Percentiles rank a stretch among this genome's conserved stretches.
These are phyloP conservation scores for Rhododendron williamsianum DNA, from an alignment of 148 eudicot genomes.

Conservation along the genomic window DNA sequence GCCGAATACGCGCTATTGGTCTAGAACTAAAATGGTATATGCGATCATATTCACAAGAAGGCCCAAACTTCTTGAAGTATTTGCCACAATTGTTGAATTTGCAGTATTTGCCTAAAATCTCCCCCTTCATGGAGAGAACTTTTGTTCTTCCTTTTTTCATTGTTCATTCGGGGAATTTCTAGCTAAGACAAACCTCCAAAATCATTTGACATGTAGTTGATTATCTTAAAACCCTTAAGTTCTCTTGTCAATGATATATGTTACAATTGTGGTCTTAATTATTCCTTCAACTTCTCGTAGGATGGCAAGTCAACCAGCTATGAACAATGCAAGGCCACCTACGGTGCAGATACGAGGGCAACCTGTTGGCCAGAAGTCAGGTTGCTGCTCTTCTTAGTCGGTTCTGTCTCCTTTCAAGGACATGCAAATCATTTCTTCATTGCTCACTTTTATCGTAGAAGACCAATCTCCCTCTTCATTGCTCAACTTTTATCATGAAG, in stretches of 20 bases:
- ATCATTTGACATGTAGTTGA: neutral
- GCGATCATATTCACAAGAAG: neutral
- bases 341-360: conserved; percentile 74
- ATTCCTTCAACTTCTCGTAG: conserved; percentile 17
- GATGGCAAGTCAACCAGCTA: conserved; percentile 69
- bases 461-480: neutral
- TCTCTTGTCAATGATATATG: neutral
- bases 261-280: neutral
- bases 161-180: neutral
- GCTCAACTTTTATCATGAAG: neutral
- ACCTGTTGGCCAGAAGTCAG: conserved; percentile 60
- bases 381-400: conserved; percentile 51
- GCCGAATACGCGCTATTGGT: neutral
- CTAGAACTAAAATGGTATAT: neutral
- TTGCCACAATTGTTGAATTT: neutral
- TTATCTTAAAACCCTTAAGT: neutral
- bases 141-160: neutral
- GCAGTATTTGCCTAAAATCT: neutral
- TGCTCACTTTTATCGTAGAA: neutral
- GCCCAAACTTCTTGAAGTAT: neutral
- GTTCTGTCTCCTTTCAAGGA: neutral
- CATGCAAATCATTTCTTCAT: neutral
- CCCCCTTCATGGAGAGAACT: neutral
- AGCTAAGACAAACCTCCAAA: neutral
- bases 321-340: conserved; percentile 47